Conservation (phyloP, 768 basidiomycete species). For the Rubroboletus pulcherrimus region DNA sequence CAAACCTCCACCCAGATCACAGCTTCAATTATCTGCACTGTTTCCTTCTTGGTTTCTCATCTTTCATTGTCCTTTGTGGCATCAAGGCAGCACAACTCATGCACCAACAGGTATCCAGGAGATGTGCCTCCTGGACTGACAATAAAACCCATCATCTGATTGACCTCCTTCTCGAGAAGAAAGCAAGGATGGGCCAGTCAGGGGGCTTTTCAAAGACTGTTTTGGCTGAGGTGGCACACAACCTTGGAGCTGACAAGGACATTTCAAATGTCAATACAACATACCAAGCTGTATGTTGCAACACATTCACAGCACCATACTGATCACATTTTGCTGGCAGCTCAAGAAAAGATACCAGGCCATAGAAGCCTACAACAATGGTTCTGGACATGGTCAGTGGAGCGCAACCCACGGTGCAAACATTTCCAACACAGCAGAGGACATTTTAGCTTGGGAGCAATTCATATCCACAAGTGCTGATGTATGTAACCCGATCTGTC, state of each 20-base stretch:
- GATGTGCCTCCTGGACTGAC: neutral
- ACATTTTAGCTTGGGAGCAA: neutral
- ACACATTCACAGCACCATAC: neutral
- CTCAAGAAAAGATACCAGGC: neutral
- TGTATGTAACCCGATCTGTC: too few relatives aligned
- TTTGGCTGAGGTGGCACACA: neutral
- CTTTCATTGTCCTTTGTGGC: neutral
- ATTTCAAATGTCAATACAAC: neutral
- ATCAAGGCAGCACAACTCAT: neutral
- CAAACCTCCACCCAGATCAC: too few relatives aligned
- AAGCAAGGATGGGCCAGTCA: neutral
- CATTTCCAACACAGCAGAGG: neutral
- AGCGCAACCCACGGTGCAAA: neutral
- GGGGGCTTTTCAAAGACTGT: neutral
- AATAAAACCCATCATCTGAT: neutral
- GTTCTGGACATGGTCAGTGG: neutral
- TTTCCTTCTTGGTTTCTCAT: neutral
- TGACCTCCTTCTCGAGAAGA: neutral
- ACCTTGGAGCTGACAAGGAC: neutral
- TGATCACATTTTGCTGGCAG: neutral
- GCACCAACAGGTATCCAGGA: neutral
- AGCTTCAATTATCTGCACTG: too few relatives aligned
- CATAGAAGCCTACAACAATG: neutral
- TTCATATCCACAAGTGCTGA: neutral
- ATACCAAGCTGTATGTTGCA: neutral